Base-by-base conservation (phyloP, 768 basidiomycete genomes). In the Mrakia gelida region DNA sequence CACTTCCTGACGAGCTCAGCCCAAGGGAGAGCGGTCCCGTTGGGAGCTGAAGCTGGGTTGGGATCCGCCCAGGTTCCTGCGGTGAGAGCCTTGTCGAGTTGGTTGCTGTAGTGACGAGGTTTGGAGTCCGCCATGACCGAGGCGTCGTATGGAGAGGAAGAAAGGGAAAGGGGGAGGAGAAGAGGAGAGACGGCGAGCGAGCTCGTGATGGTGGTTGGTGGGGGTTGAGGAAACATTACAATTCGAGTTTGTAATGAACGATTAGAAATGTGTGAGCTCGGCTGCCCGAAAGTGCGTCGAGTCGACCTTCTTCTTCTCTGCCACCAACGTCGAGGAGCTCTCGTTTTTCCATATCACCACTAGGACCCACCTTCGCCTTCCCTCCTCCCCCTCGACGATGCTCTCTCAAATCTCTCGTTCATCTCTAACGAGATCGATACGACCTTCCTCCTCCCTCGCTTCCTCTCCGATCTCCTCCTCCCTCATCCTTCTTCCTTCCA, bases 1-100 rank as follows among this genome's bases (percentile, higher is more conserved):
- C 92, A 93, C 84, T 95, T 95, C 80, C 92, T 88, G 59, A 94
- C 84, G 18, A 94, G 88, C 81, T 92, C 91, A 1, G 89, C 86
- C 93, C 93, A 95, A 16, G 90, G 85, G 23, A 94, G 83, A 6
- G 83, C 80, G 0, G 81, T 79, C 21, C 88, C 90, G 43, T 88
- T 88, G 43, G 87, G 87, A 0, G 88, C 85, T 80, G 87, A 91
- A 6, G 90, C 91, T 0, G 92, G 92, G 38, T 83, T 82, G 3
- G 85, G 80, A 9, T 90, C 85, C 21, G 89, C 85, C 93, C 93
- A 95, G 80, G 88, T 86, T 11, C 93, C 93, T 0, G 89, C 89
- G 3, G 91, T 90, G 74, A 94, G 88, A 0, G 89, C 89, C 34
- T 34, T 52, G 72, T 73, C 72, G 32, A 73, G 72, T 54, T 73